Evolutionary conservation across 2,329 filamentous ascomycete genomes (phyloP), one percentile per base, ranked within the genome.

Genomic region (Stagonosporopsis vannaccii): DNA sequence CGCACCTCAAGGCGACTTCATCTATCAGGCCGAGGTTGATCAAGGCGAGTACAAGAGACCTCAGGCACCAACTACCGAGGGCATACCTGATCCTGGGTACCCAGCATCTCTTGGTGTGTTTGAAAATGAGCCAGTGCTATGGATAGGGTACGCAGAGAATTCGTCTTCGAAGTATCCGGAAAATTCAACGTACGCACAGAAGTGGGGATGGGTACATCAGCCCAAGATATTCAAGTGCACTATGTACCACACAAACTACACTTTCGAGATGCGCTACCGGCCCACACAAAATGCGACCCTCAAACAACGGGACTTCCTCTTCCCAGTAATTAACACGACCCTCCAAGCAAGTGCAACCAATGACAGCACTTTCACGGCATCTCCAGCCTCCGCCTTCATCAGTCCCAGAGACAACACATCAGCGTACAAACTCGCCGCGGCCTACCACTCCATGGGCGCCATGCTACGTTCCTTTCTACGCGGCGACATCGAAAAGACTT

Each of bases 161-260:
- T 74, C 73, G 0, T 55, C 53, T 1, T 48, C 57, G 19, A 61
- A 65, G 1, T 73, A 74, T 35, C 52, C 58, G 2, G 23, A 53
- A 1, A 59, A 64, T 12, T 70, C 68, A 1, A 64, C 65, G 3
- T 65, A 71, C 20, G 59, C 50, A 9, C 57, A 62, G 15, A 67
- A 63, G 36, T 77, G 75, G 74, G 57, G 56, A 11, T 61, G 60
- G 25, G 66, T 74, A 0, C 71, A 74, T 32, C 63, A 70, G 44
- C 67, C 75, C 0, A 71, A 72, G 42, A 71, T 76, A 36, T 71
- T 75, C 58, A 72, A 68, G 56, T 76, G 75, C 58, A 63, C 69
- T 11, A 67, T 70, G 51, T 58, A 76, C 33, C 66, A 75, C 42
- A 75, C 74, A 13, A 72, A 74, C 37, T 77, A 76, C 56, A 75